Percentiles rank a stretch among this genome's conserved stretches.
Conservation (phyloP, 2,329 filamentous ascomycete genomes). For the Macrophomina pseudophaseolina region DNA sequence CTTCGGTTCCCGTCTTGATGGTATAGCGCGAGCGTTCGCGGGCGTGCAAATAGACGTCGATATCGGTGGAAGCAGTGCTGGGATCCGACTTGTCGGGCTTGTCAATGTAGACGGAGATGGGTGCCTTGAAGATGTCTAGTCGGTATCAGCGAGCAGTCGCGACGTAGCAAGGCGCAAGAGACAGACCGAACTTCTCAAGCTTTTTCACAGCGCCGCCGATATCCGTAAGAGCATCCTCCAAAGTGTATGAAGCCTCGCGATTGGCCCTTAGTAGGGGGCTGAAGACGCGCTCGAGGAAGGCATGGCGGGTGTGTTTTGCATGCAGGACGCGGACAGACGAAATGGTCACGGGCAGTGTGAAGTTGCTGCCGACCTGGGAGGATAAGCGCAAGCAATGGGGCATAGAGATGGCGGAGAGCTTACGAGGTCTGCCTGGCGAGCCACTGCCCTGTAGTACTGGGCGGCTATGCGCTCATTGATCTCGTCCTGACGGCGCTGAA, state of each 20-base stretch:
- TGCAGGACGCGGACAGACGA: conserved; percentile 84
- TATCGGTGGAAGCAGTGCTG: conserved; percentile 73
- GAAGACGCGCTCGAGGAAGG: conserved; percentile 83
- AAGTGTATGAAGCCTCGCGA: conserved; percentile 71
- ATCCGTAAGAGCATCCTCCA: conserved; percentile 77
- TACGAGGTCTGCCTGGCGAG: conserved; percentile 70
- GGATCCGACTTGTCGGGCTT: conserved; percentile 72
- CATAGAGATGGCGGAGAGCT: conserved; percentile 30
- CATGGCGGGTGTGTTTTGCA: conserved; percentile 78
- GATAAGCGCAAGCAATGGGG: conserved; percentile 21
- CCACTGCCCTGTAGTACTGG: conserved; percentile 67
- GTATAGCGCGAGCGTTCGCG: conserved; percentile 82
- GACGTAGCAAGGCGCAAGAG: neutral
- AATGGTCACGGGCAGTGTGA: conserved; percentile 84
- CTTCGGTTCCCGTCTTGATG: conserved; percentile 91
- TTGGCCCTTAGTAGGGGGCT: conserved; percentile 75
- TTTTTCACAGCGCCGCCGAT: conserved; percentile 73
- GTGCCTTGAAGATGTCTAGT: conserved; percentile 82
- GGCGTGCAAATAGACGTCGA: conserved; percentile 80
- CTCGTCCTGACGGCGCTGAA: conserved; percentile 64
- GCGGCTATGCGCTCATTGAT: conserved; percentile 63
- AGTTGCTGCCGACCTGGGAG: conserved; percentile 66
- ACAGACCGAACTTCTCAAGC: conserved; percentile 78
- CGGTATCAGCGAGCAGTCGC: conserved; percentile 26
- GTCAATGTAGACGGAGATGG: conserved; percentile 82